Conservation (phyloP, 2,329 filamentous ascomycete genomes). For the Colletotrichum kahawae region DNA sequence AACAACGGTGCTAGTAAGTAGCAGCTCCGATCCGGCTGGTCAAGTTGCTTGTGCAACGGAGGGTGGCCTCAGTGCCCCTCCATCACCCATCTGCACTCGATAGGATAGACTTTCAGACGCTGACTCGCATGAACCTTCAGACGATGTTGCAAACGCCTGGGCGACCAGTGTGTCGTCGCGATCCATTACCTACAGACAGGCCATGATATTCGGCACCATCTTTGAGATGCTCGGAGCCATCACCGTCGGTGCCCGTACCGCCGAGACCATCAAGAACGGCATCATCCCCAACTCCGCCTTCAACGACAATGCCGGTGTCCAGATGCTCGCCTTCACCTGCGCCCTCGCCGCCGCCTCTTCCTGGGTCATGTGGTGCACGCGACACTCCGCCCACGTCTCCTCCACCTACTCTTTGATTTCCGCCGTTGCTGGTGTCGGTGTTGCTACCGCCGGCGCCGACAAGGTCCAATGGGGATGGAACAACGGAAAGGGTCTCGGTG, state of each 20-base stretch:
- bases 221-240: conserved; percentile 74
- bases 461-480: conserved; percentile 75
- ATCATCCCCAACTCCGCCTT: conserved; percentile 69
- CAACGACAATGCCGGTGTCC: conserved; percentile 64
- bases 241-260: conserved; percentile 71
- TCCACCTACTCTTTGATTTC: conserved; percentile 76
- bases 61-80: background rate
- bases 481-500: conserved; percentile 69
- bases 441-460: conserved; percentile 66
- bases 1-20: conserved; percentile 80
- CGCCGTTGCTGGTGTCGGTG: conserved; percentile 71
- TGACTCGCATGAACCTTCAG: conserved; percentile 38
- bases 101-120: background rate
- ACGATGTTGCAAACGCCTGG: conserved; percentile 87
- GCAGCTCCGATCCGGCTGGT: background rate
- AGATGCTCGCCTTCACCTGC: conserved; percentile 71
- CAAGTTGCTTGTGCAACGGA: background rate
- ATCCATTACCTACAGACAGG: conserved; percentile 73
- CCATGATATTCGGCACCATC: conserved; percentile 68
- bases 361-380: conserved; percentile 84
- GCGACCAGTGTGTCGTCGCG: conserved; percentile 82
- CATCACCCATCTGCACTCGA: background rate
- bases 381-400: conserved; percentile 74
- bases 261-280: conserved; percentile 81
- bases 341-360: conserved; percentile 67